Conservation (phyloP, 73 alveolate genomes). For the Diophrys appendiculata region DNA sequence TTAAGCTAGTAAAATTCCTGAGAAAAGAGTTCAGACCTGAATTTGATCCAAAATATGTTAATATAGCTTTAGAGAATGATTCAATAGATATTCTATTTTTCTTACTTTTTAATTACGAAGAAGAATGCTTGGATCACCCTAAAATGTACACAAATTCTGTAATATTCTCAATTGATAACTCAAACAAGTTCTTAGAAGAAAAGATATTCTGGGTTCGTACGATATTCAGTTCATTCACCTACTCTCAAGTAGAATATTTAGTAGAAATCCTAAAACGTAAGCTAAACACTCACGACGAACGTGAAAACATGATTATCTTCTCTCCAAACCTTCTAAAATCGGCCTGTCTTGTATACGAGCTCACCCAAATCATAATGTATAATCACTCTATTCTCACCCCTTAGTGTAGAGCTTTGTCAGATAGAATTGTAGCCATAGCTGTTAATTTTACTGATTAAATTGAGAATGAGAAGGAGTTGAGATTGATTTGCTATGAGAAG, state of each 20-base stretch:
- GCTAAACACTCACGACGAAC: not conserved
- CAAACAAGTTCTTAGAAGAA: slow-evolving; percentile 6
- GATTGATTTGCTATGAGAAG: slow-evolving; percentile 8
- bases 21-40: not conserved
- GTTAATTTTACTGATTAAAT: slow-evolving; percentile 2
- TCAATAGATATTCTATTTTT: slow-evolving; percentile 8
- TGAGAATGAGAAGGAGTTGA: slow-evolving; percentile 12
- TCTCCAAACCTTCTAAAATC: slow-evolving; percentile 6
- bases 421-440: not conserved
- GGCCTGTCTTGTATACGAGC: slow-evolving; percentile 2
- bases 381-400: slow-evolving; percentile 6
- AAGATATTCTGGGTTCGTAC: not conserved
- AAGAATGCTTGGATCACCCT: not conserved
- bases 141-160: not conserved
- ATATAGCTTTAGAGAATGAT: slow-evolving; percentile 14
- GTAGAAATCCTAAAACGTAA: not conserved
- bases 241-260: not conserved
- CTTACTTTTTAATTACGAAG: not conserved
- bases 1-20: not conserved
- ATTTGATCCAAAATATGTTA: slow-evolving; percentile 9
- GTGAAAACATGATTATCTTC: slow-evolving; percentile 2
- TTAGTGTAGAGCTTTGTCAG: not conserved
- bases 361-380: not conserved
- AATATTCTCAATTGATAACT: slow-evolving; percentile 8
- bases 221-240: not conserved